Percentiles rank a stretch among this genome's conserved stretches.
phyloP scores from a whole-genome alignment of 2,329 filamentous ascomycete genomes.

The Fusarium sp. region DNA sequence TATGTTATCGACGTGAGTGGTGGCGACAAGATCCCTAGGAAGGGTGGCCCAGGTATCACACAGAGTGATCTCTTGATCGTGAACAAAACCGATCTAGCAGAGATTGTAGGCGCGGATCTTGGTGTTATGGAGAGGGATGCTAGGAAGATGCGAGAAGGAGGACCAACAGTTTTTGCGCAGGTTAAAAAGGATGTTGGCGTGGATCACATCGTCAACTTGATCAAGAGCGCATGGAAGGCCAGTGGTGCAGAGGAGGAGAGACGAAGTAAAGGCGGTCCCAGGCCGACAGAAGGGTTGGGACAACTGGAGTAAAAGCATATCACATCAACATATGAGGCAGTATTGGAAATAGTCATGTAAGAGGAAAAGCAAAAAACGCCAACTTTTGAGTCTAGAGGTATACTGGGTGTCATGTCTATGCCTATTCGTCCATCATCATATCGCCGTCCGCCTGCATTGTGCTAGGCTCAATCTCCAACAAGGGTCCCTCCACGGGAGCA shows the following conservation, averaged over 20 bases:
- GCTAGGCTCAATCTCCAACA: conserved; percentile 55
- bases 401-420: conserved; percentile 48
- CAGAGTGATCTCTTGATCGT: conserved; percentile 94
- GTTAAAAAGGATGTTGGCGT: conserved; percentile 93
- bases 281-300: conserved; percentile 68
- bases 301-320: conserved; percentile 49
- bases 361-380: conserved; percentile 42
- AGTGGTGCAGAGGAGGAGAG: conserved; percentile 80
- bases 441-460: conserved; percentile 47
- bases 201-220: conserved; percentile 87
- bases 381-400: conserved; percentile 48
- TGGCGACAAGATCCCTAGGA: conserved; percentile 95
- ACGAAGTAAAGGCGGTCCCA: conserved; percentile 67
- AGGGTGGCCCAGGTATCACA: conserved; percentile 96
- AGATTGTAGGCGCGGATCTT: conserved; percentile 90
- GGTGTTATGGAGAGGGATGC: conserved; percentile 95
- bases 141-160: conserved; percentile 93
- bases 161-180: conserved; percentile 94
- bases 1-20: conserved; percentile 98
- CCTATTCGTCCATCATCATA: conserved; percentile 53
- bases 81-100: conserved; percentile 96
- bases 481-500: conserved; percentile 57
- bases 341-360: conserved; percentile 17
- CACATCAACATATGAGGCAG: conserved; percentile 1
- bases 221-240: conserved; percentile 91